Evolutionary conservation across 2,329 filamentous ascomycete genomes (phyloP).

Genomic region (Botrytis galanthina): DNA sequence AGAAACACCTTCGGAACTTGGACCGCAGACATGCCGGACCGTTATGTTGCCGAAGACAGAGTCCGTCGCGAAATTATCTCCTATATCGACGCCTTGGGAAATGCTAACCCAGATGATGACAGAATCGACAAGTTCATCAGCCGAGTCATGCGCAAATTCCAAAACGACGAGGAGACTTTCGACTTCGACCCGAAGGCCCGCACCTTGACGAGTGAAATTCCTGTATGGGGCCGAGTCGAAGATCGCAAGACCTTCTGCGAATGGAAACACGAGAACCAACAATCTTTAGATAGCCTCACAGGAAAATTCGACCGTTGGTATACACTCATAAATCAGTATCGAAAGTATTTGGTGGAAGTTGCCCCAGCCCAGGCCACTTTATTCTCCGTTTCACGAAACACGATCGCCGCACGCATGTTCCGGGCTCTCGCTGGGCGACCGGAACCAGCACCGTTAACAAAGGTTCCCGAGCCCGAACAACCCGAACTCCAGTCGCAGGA

Average conservation of each 20-base stretch:
- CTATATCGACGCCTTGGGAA: accelerated
- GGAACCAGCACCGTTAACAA: no score
- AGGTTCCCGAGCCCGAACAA: background rate
- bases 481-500: background rate
- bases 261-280: background rate
- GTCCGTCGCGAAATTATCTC: background rate
- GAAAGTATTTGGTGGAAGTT: background rate
- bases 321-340: background rate
- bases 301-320: background rate
- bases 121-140: background rate
- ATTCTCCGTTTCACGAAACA: background rate
- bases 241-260: background rate
- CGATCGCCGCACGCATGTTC: background rate
- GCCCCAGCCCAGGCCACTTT: background rate
- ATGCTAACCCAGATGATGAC: accelerated
- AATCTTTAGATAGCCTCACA: accelerated
- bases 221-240: background rate
- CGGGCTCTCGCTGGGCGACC: background rate
- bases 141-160: background rate
- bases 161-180: background rate
- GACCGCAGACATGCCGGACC: background rate
- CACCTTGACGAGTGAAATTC: accelerated
- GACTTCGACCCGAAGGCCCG: background rate
- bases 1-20: background rate
- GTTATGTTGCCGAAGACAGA: background rate